Evolutionary conservation across 768 basidiomycete genomes (phyloP), one percentile per base, ranked within the genome.

Genomic region (Tylopilus intermedius): DNA sequence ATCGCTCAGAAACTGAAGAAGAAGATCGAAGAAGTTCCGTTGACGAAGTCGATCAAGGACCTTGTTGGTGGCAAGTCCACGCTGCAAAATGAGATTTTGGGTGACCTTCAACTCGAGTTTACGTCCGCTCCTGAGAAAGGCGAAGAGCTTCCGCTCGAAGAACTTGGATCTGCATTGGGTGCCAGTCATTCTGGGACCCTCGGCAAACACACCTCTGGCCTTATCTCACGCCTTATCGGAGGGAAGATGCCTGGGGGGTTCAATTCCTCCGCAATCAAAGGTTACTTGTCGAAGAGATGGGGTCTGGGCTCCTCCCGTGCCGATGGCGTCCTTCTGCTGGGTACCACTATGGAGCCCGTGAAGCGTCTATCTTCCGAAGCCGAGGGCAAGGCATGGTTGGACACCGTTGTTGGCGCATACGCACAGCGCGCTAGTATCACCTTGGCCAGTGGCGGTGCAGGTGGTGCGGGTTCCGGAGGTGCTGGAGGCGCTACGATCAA

Each of bases 1-100:
- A 88, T 99, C 53, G 93, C 96, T 0, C 96, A 99, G 76, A 99
- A 99, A 73, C 74, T 99, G 64, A 99, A 99, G 85, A 99, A 99
- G 79, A 81, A 77, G 50, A 78, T 94, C 27, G 81, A 86, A 45
- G 96, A 98, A 63, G 76, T 98, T 51, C 90, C 94, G 5, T 75
- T 94, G 7, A 79, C 83, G 55, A 99, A 99, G 71, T 88, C 93
- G 0, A 94, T 99, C 77, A 98, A 99, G 72, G 96, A 99, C 63
- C 87, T 99, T 50, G 94, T 96, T 43, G 93, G 93, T 27, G 96
- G 96, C 58, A 99, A 99, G 73, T 98, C 95, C 15, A 99, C 96
- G 0, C 77, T 99, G 54, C 96, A 98, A 73, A 99, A 99, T 68
- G 96, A 99, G 69, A 97, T 99, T 56, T 75, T 99, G 41, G 96